Evolutionary conservation across 2,329 filamentous ascomycete genomes (phyloP), one percentile per base, ranked within the genome.

Genomic region (Raffaelea albimanens): DNA sequence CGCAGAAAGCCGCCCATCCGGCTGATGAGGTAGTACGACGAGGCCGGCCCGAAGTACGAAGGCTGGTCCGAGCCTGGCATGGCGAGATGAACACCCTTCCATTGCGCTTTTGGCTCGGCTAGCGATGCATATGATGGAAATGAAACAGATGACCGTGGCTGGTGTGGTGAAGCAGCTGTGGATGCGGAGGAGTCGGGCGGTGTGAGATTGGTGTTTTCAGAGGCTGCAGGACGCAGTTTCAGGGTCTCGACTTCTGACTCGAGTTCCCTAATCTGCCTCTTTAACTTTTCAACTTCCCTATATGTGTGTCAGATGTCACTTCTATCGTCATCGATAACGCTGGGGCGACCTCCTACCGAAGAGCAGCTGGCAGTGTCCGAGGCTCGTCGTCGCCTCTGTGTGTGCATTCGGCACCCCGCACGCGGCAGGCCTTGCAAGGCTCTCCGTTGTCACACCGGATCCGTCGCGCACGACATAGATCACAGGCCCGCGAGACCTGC

Each of bases 21-120:
- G 22, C 59, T 58, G 47, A 71, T 65, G 53, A 71, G 72, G 57
- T 68, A 72, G 52, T 66, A 67, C 8, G 62, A 55, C 5, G 70
- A 73, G 2, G 67, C 61, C 0, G 68, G 61, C 2, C 70, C 70
- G 52, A 68, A 72, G 55, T 65, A 71, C n/a, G 64, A 62, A 16
- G 57, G 56, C 45, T 65, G 61, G 21, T 59, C 60, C 2, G 61
- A 62, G 2, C 61, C 57, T 1, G 64, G 59, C 2, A 62, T 63
- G 21, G 60, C 57, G 18, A 64, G 61, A 33, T 65, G 59, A 39
- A 70, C 63, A 29, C 60, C 59, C 33, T 56, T 50, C 59, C 59
- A 61, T 19, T 57, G 56, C 0, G 51, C 40, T 54, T 52, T 19
- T 13, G 40, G 41, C 7, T 11, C 16, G 7, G 7, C 25, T 7